These are phyloP conservation scores for Hypoxylon cercidicola DNA, from an alignment of 495 filamentous ascomycete genomes.

Conservation along the genomic window DNA sequence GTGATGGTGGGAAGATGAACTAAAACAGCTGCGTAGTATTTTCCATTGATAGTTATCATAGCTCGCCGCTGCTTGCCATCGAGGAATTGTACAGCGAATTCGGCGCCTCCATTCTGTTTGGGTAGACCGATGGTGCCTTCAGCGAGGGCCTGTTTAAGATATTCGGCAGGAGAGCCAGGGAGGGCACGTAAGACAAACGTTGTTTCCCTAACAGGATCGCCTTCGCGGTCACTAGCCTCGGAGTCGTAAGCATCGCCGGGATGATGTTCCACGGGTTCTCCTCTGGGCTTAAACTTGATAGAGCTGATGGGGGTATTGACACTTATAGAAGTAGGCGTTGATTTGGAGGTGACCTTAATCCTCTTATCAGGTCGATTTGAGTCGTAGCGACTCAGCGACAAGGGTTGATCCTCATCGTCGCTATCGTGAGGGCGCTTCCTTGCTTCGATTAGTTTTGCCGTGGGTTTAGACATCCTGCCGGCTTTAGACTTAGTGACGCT, in stretches of 20 bases:
- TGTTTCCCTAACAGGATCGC: conserved; percentile 86
- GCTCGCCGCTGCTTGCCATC: conserved; percentile 78
- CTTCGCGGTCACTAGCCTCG: conserved; percentile 90
- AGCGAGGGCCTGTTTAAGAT: conserved; percentile 74
- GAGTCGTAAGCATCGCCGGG: conserved; percentile 93
- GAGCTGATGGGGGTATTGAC: conserved; percentile 50
- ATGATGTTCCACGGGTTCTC: conserved; percentile 70
- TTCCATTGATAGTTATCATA: conserved; percentile 72
- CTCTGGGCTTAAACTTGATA: conserved; percentile 65
- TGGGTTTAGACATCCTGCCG: conserved; percentile 58
- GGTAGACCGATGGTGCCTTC: conserved; percentile 77
- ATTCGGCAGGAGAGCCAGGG: conserved; percentile 85
- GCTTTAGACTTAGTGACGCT: conserved; percentile 58
- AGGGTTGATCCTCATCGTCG: conserved; percentile 53
- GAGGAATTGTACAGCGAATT: conserved; percentile 82
- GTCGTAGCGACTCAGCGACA: conserved; percentile 40
- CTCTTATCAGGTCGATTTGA: conserved; percentile 49
- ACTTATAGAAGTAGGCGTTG: conserved; percentile 15
- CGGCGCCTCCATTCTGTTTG: conserved; percentile 68
- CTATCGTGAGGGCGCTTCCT: conserved; percentile 60
- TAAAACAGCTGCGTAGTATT: conserved; percentile 80
- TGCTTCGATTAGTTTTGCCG: conserved; percentile 53
- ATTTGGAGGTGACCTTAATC: conserved; percentile 50
- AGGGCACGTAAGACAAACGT: conserved; percentile 89
- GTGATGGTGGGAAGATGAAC: conserved; percentile 92